Percentiles rank a stretch among this genome's conserved stretches.
These are phyloP conservation scores for Somion occarium DNA, from an alignment of 1,284 basidiomycete genomes.

Conservation along the genomic window DNA sequence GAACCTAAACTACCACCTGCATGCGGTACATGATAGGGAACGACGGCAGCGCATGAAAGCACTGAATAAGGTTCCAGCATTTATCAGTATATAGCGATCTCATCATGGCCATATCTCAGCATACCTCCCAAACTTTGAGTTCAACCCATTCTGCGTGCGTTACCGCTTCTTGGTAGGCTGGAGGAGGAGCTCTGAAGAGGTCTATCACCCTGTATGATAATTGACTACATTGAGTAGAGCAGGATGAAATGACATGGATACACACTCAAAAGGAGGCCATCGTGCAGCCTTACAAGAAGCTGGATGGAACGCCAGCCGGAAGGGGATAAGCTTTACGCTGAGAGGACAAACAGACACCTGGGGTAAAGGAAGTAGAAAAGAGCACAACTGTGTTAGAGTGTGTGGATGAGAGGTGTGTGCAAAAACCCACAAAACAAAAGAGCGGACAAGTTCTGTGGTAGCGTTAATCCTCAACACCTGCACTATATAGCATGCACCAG, in stretches of 20 bases:
- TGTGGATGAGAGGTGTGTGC: no score
- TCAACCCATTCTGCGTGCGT: constrained; percentile 24
- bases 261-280: constrained; percentile 31
- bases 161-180: constrained; percentile 29
- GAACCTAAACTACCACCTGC: no score
- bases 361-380: no score
- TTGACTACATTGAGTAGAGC: neutral
- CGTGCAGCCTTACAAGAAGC: constrained; percentile 39
- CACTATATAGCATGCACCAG: no score
- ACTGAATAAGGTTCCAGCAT: no score
- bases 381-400: no score
- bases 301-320: constrained; percentile 31
- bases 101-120: no score
- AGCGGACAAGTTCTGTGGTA: neutral
- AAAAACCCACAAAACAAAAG: neutral
- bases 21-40: no score
- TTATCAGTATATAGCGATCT: no score
- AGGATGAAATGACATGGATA: neutral
- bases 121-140: constrained; percentile 25
- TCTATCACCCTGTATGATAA: constrained; percentile 7
- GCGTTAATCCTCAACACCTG: no score
- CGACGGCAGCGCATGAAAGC: no score
- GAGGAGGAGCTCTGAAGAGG: constrained; percentile 28
- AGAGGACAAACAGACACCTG: constrained; percentile 8
- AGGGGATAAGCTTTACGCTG: constrained; percentile 25